A percentile compares a stretch with the other conserved stretches of the same genome.
phyloP scores from a whole-genome alignment of 371 early-diverging fungal species.

The Actinomucor elegans region DNA sequence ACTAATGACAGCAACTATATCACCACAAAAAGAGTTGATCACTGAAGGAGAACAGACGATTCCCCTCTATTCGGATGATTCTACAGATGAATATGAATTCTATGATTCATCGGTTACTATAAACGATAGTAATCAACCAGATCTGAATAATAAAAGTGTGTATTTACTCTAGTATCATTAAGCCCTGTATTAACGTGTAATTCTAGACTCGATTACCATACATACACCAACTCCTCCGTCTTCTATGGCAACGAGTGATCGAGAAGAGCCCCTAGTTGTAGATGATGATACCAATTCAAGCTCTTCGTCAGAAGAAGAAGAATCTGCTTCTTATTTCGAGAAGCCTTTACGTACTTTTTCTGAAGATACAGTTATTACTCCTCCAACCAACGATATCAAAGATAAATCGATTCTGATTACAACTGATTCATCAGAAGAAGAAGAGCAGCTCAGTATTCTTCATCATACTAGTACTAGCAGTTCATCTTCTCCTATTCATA shows the following conservation, averaged over 20 bases:
- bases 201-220: conserved; percentile 8
- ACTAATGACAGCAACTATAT: too few relatives aligned
- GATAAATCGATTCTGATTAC: not conserved
- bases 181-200: too few relatives aligned
- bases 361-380: conserved; percentile 13
- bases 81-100: conserved; percentile 10
- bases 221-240: not conserved
- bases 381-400: not conserved
- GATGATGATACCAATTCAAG: not conserved
- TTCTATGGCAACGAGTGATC: too few relatives aligned
- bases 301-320: not conserved
- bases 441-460: not conserved
- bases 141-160: not conserved
- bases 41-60: conserved; percentile 5
- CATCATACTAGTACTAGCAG: not conserved
- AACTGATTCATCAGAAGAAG: too few relatives aligned
- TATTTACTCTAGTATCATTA: not conserved
- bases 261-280: too few relatives aligned
- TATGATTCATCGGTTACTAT: not conserved
- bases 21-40: conserved; percentile 1
- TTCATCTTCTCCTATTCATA: not conserved
- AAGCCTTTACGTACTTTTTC: conserved; percentile 18
- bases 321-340: conserved; percentile 14
- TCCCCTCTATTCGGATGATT: conserved; percentile 10
- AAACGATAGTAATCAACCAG: not conserved